These are phyloP conservation scores for Parastagonospora avenae DNA, from an alignment of 2,329 filamentous ascomycete species.

Conservation along the genomic window DNA sequence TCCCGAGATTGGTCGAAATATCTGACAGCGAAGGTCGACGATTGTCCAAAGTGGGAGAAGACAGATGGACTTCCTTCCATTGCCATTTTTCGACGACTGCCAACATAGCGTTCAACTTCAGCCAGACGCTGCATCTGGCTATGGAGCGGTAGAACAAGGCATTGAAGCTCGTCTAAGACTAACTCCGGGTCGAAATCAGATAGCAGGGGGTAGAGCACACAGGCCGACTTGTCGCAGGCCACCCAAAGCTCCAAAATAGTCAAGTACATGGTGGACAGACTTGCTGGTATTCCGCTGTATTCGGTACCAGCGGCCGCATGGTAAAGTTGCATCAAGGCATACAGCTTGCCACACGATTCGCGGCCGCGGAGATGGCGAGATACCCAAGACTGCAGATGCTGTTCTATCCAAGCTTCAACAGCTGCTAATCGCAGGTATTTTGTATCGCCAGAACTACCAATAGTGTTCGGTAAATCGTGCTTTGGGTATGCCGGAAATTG, in stretches of 20 bases:
- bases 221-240: slow-evolving; percentile 58
- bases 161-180: slow-evolving; percentile 46
- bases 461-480: slow-evolving; percentile 10
- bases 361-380: slow-evolving; percentile 19
- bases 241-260: slow-evolving; percentile 65
- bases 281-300: slow-evolving; percentile 54
- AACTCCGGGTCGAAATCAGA: slow-evolving; percentile 56
- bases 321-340: slow-evolving; percentile 21
- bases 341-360: slow-evolving; percentile 30
- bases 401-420: slow-evolving; percentile 58
- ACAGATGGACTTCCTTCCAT: slow-evolving; percentile 33
- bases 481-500: slow-evolving; percentile 8
- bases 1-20: slow-evolving; percentile 54
- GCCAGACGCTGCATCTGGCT: slow-evolving; percentile 54
- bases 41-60: slow-evolving; percentile 46
- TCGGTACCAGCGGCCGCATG: slow-evolving; percentile 1
- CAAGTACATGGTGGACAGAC: slow-evolving; percentile 61
- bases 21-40: slow-evolving; percentile 52
- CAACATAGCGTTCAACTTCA: slow-evolving; percentile 56
- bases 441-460: slow-evolving; percentile 14
- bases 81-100: slow-evolving; percentile 31
- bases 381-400: slow-evolving; percentile 50
- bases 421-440: slow-evolving; percentile 52
- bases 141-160: slow-evolving; percentile 52
- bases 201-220: slow-evolving; percentile 49